Evolutionary conservation across 176 grass and related monocot genomes (phyloP).

Genomic region (Bonia amplexicaulis): DNA sequence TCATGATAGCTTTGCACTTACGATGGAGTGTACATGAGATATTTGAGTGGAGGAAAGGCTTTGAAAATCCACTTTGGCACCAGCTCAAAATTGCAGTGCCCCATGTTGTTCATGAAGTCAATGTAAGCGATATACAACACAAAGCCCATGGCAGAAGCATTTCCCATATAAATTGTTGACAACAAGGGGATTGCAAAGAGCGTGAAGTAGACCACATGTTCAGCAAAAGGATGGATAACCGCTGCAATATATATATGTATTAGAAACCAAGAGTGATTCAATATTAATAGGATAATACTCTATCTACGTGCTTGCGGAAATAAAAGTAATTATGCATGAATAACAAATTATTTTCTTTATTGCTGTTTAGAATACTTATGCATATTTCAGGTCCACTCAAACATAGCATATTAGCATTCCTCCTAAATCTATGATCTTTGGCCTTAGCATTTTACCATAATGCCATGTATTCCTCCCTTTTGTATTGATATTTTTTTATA

Average conservation of each 20-base stretch:
- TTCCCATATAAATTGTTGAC: slow-evolving; percentile 36
- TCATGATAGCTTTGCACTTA: slow-evolving; percentile 38
- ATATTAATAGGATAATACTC: neutral
- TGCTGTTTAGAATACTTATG: neutral
- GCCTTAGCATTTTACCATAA: neutral
- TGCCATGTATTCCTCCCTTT: neutral
- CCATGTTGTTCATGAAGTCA: slow-evolving; percentile 99
- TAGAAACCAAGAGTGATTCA: neutral
- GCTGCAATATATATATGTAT: slow-evolving; percentile 34
- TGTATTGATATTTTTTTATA: no score
- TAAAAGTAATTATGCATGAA: neutral
- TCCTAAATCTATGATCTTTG: neutral
- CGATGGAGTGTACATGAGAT: slow-evolving; percentile 97
- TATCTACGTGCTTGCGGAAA: neutral
- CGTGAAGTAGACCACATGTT: slow-evolving; percentile 70
- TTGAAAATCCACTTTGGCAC: slow-evolving; percentile 76
- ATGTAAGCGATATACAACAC: slow-evolving; percentile 59
- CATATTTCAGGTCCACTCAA: neutral
- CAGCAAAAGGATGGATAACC: slow-evolving; percentile 93
- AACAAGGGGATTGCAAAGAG: slow-evolving; percentile 75
- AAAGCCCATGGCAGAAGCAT: slow-evolving; percentile 30
- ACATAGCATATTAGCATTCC: neutral
- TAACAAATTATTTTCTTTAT: neutral
- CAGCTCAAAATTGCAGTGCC: slow-evolving; percentile 92
- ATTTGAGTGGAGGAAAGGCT: slow-evolving; percentile 84